phyloP scores from a whole-genome alignment of 768 basidiomycete species.

The Xanthoconium purpureum region DNA sequence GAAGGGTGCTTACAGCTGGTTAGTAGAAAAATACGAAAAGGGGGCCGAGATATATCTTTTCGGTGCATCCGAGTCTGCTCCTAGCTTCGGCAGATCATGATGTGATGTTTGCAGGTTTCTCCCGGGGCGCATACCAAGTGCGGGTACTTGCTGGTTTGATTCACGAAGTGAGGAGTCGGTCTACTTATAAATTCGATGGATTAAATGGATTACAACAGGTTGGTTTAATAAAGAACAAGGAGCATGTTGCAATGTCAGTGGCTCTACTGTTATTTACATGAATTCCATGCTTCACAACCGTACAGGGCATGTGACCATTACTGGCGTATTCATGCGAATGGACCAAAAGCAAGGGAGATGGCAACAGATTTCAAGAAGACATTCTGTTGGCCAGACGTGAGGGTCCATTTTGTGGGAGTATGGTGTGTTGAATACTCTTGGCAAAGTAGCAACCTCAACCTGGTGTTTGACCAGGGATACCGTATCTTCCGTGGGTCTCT shows the following conservation, averaged over 20 bases:
- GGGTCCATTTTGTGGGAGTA: constrained; percentile 34
- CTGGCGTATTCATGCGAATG: constrained; percentile 25
- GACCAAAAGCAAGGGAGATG: constrained; percentile 1
- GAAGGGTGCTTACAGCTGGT: constrained; percentile 3
- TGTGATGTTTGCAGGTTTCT: constrained; percentile 33
- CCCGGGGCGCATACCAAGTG: constrained; percentile 42
- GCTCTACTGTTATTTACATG: neutral
- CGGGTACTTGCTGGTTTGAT: constrained; percentile 39
- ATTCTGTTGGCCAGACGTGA: constrained; percentile 23
- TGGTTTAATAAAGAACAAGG: neutral
- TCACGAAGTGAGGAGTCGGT: constrained; percentile 21
- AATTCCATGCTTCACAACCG: neutral
- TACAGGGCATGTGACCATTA: neutral
- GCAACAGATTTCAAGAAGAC: constrained; percentile 26
- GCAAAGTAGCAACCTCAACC: neutral
- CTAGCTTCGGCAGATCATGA: neutral
- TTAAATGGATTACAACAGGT: neutral
- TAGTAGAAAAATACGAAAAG: neutral
- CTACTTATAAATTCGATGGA: too few species aligned
- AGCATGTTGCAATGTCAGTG: neutral
- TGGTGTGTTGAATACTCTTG: constrained; percentile 21
- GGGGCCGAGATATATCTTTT: constrained; percentile 36
- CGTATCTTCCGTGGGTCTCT: constrained; percentile 10
- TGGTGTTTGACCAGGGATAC: constrained; percentile 7
- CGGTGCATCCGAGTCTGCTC: constrained; percentile 20